Percentiles rank a stretch among this genome's conserved stretches.
These are phyloP conservation scores for Thraustotheca clavata DNA, from an alignment of 352 stramenopile genomes.

Conservation along the genomic window DNA sequence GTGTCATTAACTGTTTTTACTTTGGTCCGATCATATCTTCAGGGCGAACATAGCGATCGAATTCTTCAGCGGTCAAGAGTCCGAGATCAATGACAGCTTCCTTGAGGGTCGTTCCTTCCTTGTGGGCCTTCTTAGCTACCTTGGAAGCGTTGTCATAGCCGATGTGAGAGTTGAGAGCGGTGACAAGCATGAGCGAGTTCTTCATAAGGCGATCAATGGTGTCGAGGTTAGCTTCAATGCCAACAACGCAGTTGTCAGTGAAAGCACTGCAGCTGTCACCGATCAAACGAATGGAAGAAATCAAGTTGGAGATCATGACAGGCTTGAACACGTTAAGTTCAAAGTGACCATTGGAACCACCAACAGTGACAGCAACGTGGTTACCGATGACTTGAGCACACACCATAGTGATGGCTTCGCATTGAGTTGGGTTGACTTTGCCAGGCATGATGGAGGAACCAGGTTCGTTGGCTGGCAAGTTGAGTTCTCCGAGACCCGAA, in stretches of 20 bases:
- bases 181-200: constrained; percentile 96
- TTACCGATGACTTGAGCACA: constrained; percentile 95
- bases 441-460: constrained; percentile 68
- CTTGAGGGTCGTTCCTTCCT: constrained; percentile 88
- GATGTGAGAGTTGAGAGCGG: constrained; percentile 94
- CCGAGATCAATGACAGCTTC: constrained; percentile 85
- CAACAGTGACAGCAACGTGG: constrained; percentile 89
- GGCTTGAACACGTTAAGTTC: constrained; percentile 98
- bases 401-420: constrained; percentile 95
- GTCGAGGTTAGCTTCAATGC: constrained; percentile 86
- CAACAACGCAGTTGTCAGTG: constrained; percentile 89
- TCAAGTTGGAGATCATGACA: constrained; percentile 89
- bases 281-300: constrained; percentile 75
- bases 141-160: constrained; percentile 96
- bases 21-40: constrained; percentile 89
- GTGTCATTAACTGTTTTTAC: background rate
- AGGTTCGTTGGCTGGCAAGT: constrained; percentile 55
- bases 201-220: constrained; percentile 91
- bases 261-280: constrained; percentile 85
- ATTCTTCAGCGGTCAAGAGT: constrained; percentile 91
- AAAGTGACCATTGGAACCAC: constrained; percentile 93
- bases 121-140: constrained; percentile 95
- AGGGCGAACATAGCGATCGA: constrained; percentile 92
- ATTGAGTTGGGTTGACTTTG: constrained; percentile 87
- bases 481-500: constrained; percentile 51